Conservation (phyloP, 2,329 filamentous ascomycete species). For the Talaromyces sp. region DNA sequence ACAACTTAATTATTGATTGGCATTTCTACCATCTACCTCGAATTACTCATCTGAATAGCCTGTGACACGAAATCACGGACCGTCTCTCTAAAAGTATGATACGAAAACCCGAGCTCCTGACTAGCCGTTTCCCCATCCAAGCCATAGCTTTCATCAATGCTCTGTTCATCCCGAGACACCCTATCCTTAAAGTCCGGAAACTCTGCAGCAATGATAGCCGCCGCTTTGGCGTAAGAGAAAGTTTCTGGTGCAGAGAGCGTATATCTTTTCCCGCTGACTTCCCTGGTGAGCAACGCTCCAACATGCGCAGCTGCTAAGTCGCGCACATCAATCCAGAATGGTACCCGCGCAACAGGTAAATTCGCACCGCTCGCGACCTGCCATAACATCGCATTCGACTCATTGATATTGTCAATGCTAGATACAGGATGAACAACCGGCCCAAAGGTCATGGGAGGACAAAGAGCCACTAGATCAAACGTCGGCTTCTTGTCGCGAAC, state of each 20-base stretch:
- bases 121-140: conserved; percentile 11
- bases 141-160: conserved; percentile 12
- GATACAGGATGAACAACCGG: conserved; percentile 41
- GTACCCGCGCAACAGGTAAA: conserved; percentile 33
- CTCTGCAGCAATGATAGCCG: conserved; percentile 41
- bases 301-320: conserved; percentile 49
- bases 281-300: conserved; percentile 38
- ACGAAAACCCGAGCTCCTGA: conserved; percentile 24
- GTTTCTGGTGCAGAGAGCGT: conserved; percentile 41
- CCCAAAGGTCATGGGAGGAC: conserved; percentile 47
- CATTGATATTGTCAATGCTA: conserved; percentile 37
- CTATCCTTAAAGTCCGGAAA: conserved; percentile 32
- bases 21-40: background rate
- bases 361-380: conserved; percentile 35
- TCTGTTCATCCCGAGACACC: conserved; percentile 32
- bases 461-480: conserved; percentile 46
- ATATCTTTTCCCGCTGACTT: conserved; percentile 36
- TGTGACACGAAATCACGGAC: conserved; percentile 23
- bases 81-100: conserved; percentile 25
- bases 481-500: conserved; percentile 32
- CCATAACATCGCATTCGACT: conserved; percentile 45
- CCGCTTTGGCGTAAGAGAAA: conserved; percentile 48
- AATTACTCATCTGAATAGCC: conserved; percentile 14
- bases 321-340: conserved; percentile 47
- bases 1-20: no score